Conservation (phyloP, 768 basidiomycete genomes). For the Rhizopogon salebrosus region DNA sequence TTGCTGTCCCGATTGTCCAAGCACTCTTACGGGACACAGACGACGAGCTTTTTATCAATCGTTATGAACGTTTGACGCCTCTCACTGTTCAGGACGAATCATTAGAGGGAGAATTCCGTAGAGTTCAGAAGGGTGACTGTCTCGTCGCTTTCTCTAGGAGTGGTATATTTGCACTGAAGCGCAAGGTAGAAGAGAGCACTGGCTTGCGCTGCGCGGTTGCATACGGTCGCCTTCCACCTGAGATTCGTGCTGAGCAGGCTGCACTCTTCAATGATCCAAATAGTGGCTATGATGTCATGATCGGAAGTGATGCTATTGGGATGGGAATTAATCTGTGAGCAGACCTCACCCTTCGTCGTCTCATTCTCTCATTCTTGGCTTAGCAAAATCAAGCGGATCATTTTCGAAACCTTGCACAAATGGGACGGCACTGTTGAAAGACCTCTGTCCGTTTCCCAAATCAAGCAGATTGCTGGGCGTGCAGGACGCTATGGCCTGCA, state of each 20-base stretch:
- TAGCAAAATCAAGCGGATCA: slow-evolving; percentile 87
- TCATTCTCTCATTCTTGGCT: not conserved
- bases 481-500: slow-evolving; percentile 86
- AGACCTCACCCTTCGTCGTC: not conserved
- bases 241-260: slow-evolving; percentile 89
- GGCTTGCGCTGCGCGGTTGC: slow-evolving; percentile 85
- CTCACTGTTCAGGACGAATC: slow-evolving; percentile 63
- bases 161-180: slow-evolving; percentile 74
- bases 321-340: slow-evolving; percentile 96
- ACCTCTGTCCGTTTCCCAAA: slow-evolving; percentile 62
- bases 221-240: slow-evolving; percentile 89
- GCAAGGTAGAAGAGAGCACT: slow-evolving; percentile 62
- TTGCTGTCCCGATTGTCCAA: slow-evolving; percentile 77
- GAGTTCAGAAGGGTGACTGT: slow-evolving; percentile 80
- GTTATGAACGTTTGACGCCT: slow-evolving; percentile 87
- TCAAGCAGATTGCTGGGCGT: slow-evolving; percentile 93
- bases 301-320: slow-evolving; percentile 93
- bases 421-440: slow-evolving; percentile 44
- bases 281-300: slow-evolving; percentile 83
- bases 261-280: slow-evolving; percentile 82
- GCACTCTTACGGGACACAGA: slow-evolving; percentile 68
- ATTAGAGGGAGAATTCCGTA: slow-evolving; percentile 53
- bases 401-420: slow-evolving; percentile 71
- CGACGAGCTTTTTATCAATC: slow-evolving; percentile 73
- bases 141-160: slow-evolving; percentile 80